Conservation (phyloP, 2,329 filamentous ascomycete genomes). For the Pseudopyricularia javanii region DNA sequence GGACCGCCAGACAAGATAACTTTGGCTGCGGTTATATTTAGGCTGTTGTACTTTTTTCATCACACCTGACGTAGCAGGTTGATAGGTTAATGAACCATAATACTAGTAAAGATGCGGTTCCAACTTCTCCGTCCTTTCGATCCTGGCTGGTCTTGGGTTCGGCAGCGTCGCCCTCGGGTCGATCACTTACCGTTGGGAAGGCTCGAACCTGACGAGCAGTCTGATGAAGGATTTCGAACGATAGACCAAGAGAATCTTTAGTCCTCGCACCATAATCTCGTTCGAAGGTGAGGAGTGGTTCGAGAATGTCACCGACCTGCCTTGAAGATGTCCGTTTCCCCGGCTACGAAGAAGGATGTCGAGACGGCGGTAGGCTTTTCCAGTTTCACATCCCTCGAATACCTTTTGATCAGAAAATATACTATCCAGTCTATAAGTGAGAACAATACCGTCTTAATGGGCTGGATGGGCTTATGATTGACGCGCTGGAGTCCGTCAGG, state of each 20-base stretch:
- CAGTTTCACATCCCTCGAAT: neutral
- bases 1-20: too few species aligned
- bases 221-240: neutral
- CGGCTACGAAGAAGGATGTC: neutral
- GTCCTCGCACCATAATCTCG: neutral
- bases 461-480: slow-evolving; percentile 8
- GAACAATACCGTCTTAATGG: neutral
- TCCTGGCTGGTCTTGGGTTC: neutral
- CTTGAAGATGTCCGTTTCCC: neutral
- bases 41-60: too few species aligned
- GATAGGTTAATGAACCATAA: too few species aligned
- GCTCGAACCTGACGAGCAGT: neutral
- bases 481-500: slow-evolving; percentile 19
- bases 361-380: neutral
- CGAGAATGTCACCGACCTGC: neutral
- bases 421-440: too few species aligned
- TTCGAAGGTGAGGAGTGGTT: neutral
- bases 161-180: neutral
- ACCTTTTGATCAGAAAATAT: too few species aligned
- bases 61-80: too few species aligned
- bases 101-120: neutral
- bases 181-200: neutral
- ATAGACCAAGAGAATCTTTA: neutral
- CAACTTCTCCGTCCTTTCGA: neutral
- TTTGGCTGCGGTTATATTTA: too few species aligned